Evolutionary conservation across 345 rosid genomes (phyloP), one percentile per base, ranked within the genome.

Genomic region (Hirschfeldia incana): DNA sequence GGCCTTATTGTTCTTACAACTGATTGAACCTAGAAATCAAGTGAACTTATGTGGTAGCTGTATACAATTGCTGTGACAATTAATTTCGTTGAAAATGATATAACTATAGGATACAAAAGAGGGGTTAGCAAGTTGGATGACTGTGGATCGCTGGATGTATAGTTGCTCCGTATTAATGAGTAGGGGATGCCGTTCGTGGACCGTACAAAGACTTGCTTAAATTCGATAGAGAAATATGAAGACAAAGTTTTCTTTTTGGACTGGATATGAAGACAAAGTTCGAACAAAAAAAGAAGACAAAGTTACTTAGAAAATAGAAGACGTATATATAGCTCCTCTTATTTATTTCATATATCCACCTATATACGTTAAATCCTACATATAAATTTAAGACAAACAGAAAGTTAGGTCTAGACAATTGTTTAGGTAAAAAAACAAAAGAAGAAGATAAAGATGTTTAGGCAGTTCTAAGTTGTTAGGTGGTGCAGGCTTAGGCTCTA

Each of bases 261-360:
- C 21, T 21, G 21, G 21, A 29, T n/a, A 33, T 53, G 12, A 39
- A 39, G 42, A 36, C 42, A 36, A 36, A 29, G 21, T 21, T 21
- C 21, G 21, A 21, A 21, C 21, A 21, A 21, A 21, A 21, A 21
- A 21, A 21, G 21, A 21, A 21, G 21, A 21, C 21, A 21, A 79
- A 75, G 63, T 75, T 80, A 53, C 72, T 75, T 80, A 75, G 78
- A 44, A 60, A 53, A 16, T 67, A 33, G 36, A 29, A 61, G 57
- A 37, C 2, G 1, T 68, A 42, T 42, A 21, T 21, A 21, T 21
- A 73, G 27, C 73, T 60, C 16, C 12, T 79, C 44, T 1, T 73
- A 60, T 78, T 73, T 60, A 73, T 44, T 67, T 67, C 33, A 67
- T 60, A 30, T 53, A 61, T 49, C 77, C 13, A 71, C 67, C 76